Evolutionary conservation across 345 rosid species (phyloP).

Genomic region (Cardiospermum halicacabum): DNA sequence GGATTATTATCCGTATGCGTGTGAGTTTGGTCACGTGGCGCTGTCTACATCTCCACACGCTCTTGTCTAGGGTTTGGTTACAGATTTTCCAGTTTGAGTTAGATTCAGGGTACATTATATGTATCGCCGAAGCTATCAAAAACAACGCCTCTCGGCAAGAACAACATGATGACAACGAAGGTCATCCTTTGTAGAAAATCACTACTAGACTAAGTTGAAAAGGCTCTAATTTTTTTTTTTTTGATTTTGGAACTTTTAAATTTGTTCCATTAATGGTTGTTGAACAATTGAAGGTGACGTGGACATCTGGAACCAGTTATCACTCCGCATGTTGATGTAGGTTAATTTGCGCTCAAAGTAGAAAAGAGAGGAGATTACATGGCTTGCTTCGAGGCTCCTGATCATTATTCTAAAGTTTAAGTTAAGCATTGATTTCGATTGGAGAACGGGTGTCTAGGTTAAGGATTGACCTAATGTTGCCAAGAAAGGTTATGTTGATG

Average conservation of each 20-base stretch:
- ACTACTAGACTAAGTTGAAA: constrained; percentile 47
- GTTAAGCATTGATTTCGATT: constrained; percentile 72
- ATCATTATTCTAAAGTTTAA: constrained; percentile 50
- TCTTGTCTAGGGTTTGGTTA: no score
- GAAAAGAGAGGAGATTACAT: constrained; percentile 77
- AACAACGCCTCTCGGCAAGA: constrained; percentile 83
- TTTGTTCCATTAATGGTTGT: background rate
- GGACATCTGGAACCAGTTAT: constrained; percentile 62
- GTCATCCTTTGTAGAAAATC: constrained; percentile 63
- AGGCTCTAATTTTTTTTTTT: background rate
- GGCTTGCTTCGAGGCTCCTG: constrained; percentile 71
- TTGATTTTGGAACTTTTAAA: background rate
- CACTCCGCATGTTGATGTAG: constrained; percentile 59
- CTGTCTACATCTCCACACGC: no score
- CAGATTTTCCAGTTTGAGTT: constrained; percentile 89
- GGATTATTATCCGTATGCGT: no score
- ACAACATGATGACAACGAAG: constrained; percentile 63
- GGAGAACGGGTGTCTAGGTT: constrained; percentile 79
- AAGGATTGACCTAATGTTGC: constrained; percentile 82
- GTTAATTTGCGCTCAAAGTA: constrained; percentile 84
- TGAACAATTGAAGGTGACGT: constrained; percentile 68
- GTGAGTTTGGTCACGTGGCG: no score
- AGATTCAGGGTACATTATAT: constrained; percentile 71
- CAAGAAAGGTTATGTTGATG: constrained; percentile 86
- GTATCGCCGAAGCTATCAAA: constrained; percentile 84